Evolutionary conservation across 192 early-diverging fungal genomes (phyloP).

Genomic region (Coemansia sp.): DNA sequence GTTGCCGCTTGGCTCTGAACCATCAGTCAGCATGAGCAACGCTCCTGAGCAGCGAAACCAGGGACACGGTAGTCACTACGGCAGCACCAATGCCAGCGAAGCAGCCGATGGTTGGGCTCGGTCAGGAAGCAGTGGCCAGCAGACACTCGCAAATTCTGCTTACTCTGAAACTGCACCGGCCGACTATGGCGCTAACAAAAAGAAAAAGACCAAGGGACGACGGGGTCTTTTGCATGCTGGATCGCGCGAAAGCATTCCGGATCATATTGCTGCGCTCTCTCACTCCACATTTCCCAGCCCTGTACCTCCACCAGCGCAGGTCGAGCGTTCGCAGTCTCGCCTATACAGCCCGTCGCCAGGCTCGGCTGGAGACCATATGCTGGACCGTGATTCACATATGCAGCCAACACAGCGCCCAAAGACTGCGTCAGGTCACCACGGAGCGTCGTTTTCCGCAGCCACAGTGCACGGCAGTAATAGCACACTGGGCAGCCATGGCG

Average conservation of each 20-base stretch:
- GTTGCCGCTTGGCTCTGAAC: slow-evolving; percentile 14
- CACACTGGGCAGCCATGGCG: slow-evolving; percentile 16
- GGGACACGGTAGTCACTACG: slow-evolving; percentile 10
- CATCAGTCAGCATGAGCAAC: neutral
- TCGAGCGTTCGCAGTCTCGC: slow-evolving; percentile 31
- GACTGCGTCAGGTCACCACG: slow-evolving; percentile 22
- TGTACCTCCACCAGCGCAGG: slow-evolving; percentile 26
- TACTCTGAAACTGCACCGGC: neutral
- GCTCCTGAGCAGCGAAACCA: slow-evolving; percentile 13
- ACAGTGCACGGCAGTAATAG: slow-evolving; percentile 16
- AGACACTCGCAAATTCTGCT: neutral
- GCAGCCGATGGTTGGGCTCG: slow-evolving; percentile 9
- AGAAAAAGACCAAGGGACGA: slow-evolving; percentile 30
- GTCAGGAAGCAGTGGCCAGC: slow-evolving; percentile 15
- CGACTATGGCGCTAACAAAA: neutral
- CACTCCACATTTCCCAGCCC: slow-evolving; percentile 54
- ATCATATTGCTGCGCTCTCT: slow-evolving; percentile 51
- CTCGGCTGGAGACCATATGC: neutral
- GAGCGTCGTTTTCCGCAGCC: slow-evolving; percentile 3
- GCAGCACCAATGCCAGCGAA: slow-evolving; percentile 11
- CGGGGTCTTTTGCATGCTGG: slow-evolving; percentile 32
- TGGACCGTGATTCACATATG: slow-evolving; percentile 11
- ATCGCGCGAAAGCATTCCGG: slow-evolving; percentile 49
- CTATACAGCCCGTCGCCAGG: slow-evolving; percentile 15
- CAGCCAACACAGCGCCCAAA: slow-evolving; percentile 39